Base-by-base conservation (phyloP, 106 monocot genomes). In the Dactylorhiza incarnata region DNA sequence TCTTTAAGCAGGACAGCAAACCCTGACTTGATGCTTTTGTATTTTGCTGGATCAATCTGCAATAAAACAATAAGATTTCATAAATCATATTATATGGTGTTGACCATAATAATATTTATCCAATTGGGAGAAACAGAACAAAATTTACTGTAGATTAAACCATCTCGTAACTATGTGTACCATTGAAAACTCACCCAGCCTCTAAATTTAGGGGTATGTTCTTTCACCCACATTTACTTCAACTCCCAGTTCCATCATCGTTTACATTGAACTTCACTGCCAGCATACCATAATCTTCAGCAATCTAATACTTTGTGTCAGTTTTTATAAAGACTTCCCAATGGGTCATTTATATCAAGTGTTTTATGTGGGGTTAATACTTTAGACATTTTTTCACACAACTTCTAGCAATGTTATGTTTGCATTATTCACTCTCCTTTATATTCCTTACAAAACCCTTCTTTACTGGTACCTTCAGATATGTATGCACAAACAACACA, bases 41-140 rank as follows among this genome's bases (percentile, higher is more conserved):
- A 90, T 49, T 90, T 90, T 54, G 77, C 75, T 19, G 90, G 87
- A 51, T 90, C 87, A 47, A 90, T 90, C 90, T 90, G 73, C 10
- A 45, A 26, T 16, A 8, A 67, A 5, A 68, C 10, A 22, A 26
- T 66, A 37, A 37, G 66, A 66, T 37, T 66, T 26, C 9, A 37
- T 9, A 66, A 2, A 37, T 4, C 66, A 66, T 20, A 24, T 66
- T 37, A 66, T 13, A 24, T 37, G 8, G 13, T 26, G 23, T 11
- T 37, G 23, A 63, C 62, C 62, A 24, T 63, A 6, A 63, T 63
- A 37, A 26, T 66, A 23, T 6, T 22, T 59, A 26, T 9, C 13
- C 12, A 66, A 37, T 37, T 2, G 19, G n/a, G 14, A 66, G 26
- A 37, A 66, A 5, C 13, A 37, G n/a, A n/a, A 66, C 13, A 3